Base-by-base conservation (phyloP, 352 stramenopile species). In the Phytophthora meadii region DNA sequence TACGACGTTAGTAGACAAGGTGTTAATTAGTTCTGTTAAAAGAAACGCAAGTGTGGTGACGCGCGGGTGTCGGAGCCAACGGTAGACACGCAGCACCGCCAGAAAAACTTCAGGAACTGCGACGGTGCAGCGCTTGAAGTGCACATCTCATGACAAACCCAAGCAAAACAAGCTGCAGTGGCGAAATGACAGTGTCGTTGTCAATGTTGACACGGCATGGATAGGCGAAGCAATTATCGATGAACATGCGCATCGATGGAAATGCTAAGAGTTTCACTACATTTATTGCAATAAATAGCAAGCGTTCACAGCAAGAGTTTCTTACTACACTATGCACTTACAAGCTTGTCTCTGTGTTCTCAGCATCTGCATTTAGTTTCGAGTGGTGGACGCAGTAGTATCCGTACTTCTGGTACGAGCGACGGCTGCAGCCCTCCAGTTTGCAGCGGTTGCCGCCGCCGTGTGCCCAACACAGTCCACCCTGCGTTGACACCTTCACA, bases 391-490 rank as follows among this genome's bases (percentile, higher is more conserved):
- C 65, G 65, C 79, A 88, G 56, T 77, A 88, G 73, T 88, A 84
- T 52, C 70, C 68, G 53, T 84, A 83, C 62, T 85, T 87, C 46
- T 84, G 74, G 65, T 89, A 87, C 22, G 80, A 86, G 40, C 77
- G 79, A 51, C 79, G 77, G 47, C 58, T 84, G 70, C 79, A 88
- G 47, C 75, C 74, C 10, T 88, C 77, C 15, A 82, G 62, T n/a
- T 65, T 66, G 66, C 79, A 88, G 54, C 79, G 79, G 71, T 85
- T 84, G 55, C 81, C 81, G 39, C 79, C 82, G 25, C 82, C 82
- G 61, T 91, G 82, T 1, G 81, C 81, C 77, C 82, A 89, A 66
- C 82, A 91, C 14, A 86, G 64, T 0, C 82, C 82, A 34, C 79
- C 75, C 19, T 86, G 79, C 4, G 79, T 86, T 25, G 80, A 85